These are phyloP conservation scores for Gastrolobium bilobum DNA, from an alignment of 306 rosid species.

Conservation along the genomic window DNA sequence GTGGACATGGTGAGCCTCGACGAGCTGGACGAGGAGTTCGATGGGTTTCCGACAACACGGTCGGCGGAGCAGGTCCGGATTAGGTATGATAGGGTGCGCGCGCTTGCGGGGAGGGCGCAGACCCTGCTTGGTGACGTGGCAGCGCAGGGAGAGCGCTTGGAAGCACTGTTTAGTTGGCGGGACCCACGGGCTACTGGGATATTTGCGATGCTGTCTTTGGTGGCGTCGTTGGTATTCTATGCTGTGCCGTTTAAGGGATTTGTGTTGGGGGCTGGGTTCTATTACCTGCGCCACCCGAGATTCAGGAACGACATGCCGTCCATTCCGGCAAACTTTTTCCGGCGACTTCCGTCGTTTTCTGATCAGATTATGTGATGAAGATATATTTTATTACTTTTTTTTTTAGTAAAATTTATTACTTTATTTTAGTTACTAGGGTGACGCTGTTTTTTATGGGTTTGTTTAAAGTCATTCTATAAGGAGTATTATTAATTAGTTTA, in stretches of 20 bases:
- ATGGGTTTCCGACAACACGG: conserved; percentile 72
- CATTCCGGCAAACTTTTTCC: conserved; percentile 67
- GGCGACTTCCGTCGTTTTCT: conserved; percentile 77
- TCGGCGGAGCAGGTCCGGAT: conserved; percentile 62
- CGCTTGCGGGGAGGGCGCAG: conserved; percentile 87
- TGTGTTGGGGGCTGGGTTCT: conserved; percentile 67
- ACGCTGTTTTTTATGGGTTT: background rate
- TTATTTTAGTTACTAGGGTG: background rate
- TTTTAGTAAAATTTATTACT: too few relatives aligned
- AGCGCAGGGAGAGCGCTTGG: conserved; percentile 90
- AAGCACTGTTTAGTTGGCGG: conserved; percentile 79
- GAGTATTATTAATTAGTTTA: conserved; percentile 17
- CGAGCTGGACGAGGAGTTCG: conserved; percentile 91
- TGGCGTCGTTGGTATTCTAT: conserved; percentile 76
- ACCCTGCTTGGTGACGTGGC: conserved; percentile 82
- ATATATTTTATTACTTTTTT: background rate
- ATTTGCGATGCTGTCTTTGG: conserved; percentile 71
- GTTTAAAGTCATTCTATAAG: background rate
- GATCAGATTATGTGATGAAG: conserved; percentile 74
- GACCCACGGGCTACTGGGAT: conserved; percentile 92
- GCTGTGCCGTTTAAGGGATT: conserved; percentile 72
- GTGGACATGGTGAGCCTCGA: conserved; percentile 74
- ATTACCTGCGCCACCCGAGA: conserved; percentile 81
- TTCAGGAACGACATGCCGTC: conserved; percentile 91
- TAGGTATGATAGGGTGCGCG: conserved; percentile 78